These are phyloP conservation scores for Suillus paluster DNA, from an alignment of 768 basidiomycete genomes.

Conservation along the genomic window DNA sequence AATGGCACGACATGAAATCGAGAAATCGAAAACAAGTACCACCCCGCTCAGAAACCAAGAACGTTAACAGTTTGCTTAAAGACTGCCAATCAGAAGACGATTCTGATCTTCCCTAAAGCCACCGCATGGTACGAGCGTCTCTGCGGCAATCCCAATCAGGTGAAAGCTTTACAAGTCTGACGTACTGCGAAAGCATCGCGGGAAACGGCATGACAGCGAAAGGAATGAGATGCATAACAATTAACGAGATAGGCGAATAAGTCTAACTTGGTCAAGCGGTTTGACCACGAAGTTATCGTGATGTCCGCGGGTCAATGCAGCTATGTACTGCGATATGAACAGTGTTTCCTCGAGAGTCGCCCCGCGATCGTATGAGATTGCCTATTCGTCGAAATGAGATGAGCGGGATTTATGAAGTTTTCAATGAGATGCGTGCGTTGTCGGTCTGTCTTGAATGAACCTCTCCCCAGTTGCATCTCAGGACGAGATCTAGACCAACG, in stretches of 20 bases:
- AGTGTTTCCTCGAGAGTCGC: neutral
- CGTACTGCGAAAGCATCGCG: constrained; percentile 9
- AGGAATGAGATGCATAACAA: neutral
- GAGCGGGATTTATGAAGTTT: constrained; percentile 1
- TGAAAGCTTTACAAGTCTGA: too few relatives aligned
- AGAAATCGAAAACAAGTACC: neutral
- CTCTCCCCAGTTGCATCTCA: neutral
- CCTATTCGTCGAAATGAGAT: constrained; percentile 3
- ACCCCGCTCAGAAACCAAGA: too few relatives aligned
- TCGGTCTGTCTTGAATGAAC: constrained; percentile 3
- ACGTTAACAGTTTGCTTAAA: constrained; percentile 1
- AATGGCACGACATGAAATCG: too few relatives aligned
- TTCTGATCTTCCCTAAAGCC: constrained; percentile 5
- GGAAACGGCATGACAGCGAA: neutral
- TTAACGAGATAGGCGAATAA: constrained; percentile 1
- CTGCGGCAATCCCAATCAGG: constrained; percentile 2
- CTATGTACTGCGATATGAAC: neutral
- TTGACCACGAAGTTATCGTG: constrained; percentile 4
- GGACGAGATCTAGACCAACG: constrained; percentile 1
- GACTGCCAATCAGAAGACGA: neutral
- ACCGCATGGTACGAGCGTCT: neutral
- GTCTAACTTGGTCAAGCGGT: constrained; percentile 1
- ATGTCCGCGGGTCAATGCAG: constrained; percentile 6
- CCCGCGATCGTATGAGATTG: constrained; percentile 2
- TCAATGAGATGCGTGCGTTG: constrained; percentile 7